Evolutionary conservation across 208 protist genomes (phyloP), one percentile per base, ranked within the genome.

Genomic region (Trypanosoma boissoni): DNA sequence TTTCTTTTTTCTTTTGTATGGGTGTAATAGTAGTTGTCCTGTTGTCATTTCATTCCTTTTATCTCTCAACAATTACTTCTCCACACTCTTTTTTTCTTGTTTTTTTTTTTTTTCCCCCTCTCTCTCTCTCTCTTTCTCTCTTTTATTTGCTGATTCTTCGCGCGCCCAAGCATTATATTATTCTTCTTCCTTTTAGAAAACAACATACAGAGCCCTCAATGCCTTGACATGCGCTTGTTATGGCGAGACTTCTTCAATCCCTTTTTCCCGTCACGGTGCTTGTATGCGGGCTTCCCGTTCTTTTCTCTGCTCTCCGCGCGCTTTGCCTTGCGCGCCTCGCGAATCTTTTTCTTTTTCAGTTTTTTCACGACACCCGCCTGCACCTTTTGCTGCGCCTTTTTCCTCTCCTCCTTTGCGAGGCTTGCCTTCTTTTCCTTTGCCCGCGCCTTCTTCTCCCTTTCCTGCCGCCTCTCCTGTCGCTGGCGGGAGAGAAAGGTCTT

Each of bases 271-370:
- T 78, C 72, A 9, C 75, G 70, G 43, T 75, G 75, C 52, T 84
- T 82, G 50, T 62, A 86, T 2, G 82, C 61, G 2, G 57, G 26
- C 9, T 75, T 62, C 10, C 83, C 83, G 48, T 79, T 89, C 59
- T 83, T 76, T 58, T 64, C 78, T 4, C 86, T 74, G n/a, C 77
- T 61, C n/a, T 60, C 81, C 3, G 79, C 78, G 21, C 88, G 85
- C 36, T 60, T 58, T 72, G 83, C 81, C 62, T 79, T 80, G 0
- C 68, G 53, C 2, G 88, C 78, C 21, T 86, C 77, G 24, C 88
- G 66, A 1, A 95, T 66, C 76, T 90, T 92, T 24, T 73, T 72
- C 73, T 88, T 82, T 72, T 95, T 95, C 23, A 92, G 68, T 64
- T 95, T 92, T 71, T 92, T 92, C 32, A 95, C 70, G 0, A 79